A percentile compares a stretch with the other conserved stretches of the same genome.
phyloP scores from a whole-genome alignment of 352 stramenopile genomes.

The Phytophthora cactorum region DNA sequence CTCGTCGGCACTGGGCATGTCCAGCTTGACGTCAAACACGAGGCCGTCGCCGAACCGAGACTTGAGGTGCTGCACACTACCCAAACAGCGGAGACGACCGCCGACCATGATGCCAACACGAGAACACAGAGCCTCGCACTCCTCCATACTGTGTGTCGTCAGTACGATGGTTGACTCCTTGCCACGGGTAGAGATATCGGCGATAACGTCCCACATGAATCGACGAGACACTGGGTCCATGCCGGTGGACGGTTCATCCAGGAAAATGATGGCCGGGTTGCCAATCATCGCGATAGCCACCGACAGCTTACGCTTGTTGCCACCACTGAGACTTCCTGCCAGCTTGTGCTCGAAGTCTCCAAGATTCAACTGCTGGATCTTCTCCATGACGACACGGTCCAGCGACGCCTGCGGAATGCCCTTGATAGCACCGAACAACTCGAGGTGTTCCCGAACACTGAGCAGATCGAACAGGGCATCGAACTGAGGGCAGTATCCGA shows the following conservation, averaged over 20 bases:
- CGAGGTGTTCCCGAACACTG: slow-evolving; percentile 80
- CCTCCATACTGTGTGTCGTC: too few relatives aligned
- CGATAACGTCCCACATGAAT: slow-evolving; percentile 96
- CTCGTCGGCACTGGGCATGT: too few relatives aligned
- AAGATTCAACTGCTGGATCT: slow-evolving; percentile 81
- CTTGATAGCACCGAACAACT: slow-evolving; percentile 91
- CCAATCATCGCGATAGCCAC: slow-evolving; percentile 95
- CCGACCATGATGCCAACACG: too few relatives aligned
- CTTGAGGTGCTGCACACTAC: too few relatives aligned
- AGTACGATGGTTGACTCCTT: too few relatives aligned
- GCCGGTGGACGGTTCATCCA: slow-evolving; percentile 93
- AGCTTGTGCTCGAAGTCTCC: slow-evolving; percentile 77
- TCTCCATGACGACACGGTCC: slow-evolving; percentile 22
- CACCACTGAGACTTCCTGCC: slow-evolving; percentile 76
- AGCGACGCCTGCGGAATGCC: slow-evolving; percentile 37
- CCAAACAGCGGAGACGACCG: too few relatives aligned
- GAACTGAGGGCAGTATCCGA: slow-evolving; percentile 93
- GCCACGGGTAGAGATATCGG: slow-evolving; percentile 73
- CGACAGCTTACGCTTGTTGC: slow-evolving; percentile 94
- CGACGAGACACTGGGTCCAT: slow-evolving; percentile 95
- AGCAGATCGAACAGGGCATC: slow-evolving; percentile 84
- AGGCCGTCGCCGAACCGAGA: too few relatives aligned
- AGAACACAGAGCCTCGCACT: too few relatives aligned
- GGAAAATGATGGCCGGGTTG: slow-evolving; percentile 88
- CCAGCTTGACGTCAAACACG: too few relatives aligned